Conservation (phyloP, 1,284 basidiomycete species). For the Psilocybe mexicana region DNA sequence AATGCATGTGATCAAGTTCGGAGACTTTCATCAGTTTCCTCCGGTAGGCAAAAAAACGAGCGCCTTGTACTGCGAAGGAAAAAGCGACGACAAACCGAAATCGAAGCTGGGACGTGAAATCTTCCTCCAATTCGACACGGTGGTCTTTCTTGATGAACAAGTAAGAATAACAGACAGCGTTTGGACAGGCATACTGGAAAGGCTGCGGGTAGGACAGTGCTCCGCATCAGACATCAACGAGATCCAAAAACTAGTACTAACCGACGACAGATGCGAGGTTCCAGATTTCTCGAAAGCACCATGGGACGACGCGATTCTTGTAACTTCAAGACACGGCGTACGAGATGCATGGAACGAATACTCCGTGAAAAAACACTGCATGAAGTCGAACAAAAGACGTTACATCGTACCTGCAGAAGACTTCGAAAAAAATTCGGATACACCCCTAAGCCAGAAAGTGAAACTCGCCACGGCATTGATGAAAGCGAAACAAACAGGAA, state of each 20-base stretch:
- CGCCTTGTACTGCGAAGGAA: too few relatives aligned
- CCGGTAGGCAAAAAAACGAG: too few relatives aligned
- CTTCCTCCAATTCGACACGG: too few relatives aligned
- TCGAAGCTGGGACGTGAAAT: too few relatives aligned
- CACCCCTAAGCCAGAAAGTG: too few relatives aligned
- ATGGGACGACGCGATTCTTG: constrained; percentile 31
- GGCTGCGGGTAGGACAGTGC: constrained; percentile 26
- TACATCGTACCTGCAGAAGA: constrained; percentile 29
- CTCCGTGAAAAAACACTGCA: constrained; percentile 21
- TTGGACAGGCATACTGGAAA: constrained; percentile 21
- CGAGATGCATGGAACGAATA: constrained; percentile 33
- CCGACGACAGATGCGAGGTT: constrained; percentile 6
- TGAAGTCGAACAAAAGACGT: constrained; percentile 8
- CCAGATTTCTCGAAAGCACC: constrained; percentile 18
- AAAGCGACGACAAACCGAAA: too few relatives aligned
- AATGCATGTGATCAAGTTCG: too few relatives aligned
- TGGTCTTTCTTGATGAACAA: too few relatives aligned
- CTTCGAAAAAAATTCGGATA: constrained; percentile 12
- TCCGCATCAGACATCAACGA: constrained; percentile 25
- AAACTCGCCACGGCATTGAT: too few relatives aligned
- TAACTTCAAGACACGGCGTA: constrained; percentile 38
- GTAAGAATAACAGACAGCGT: too few relatives aligned
- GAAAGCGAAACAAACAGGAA: constrained; percentile 15
- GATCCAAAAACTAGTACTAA: constrained; percentile 26
- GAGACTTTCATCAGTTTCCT: too few relatives aligned